phyloP scores from a whole-genome alignment of 495 filamentous ascomycete species.

The Annulohypoxylon nitens region DNA sequence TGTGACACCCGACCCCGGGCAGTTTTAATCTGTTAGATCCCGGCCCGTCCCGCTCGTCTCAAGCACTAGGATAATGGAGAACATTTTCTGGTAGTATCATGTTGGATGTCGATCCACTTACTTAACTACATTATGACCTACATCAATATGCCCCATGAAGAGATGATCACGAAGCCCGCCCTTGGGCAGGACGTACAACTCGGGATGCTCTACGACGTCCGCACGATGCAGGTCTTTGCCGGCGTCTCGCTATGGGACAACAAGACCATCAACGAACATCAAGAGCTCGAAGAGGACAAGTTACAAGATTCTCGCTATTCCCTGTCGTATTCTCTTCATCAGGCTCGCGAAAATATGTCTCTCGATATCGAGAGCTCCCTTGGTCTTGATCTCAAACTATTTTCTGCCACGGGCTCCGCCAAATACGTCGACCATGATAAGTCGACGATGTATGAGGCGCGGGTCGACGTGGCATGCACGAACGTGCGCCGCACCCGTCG shows the following conservation, averaged over 20 bases:
- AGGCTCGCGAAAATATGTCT: background rate
- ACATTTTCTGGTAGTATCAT: no score
- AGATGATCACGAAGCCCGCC: background rate
- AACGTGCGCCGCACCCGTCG: background rate
- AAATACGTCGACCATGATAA: background rate
- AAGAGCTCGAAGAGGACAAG: background rate
- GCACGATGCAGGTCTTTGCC: background rate
- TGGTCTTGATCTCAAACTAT: background rate
- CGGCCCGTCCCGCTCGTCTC: no score
- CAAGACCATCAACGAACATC: background rate
- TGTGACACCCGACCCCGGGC: no score
- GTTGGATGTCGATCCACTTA: no score
- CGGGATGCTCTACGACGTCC: background rate
- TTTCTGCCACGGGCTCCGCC: background rate
- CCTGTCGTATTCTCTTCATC: background rate
- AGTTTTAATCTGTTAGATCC: no score
- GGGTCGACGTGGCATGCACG: background rate
- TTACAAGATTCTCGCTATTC: background rate
- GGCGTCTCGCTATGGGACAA: slow-evolving; percentile 1
- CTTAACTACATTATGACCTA: no score
- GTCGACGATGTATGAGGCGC: background rate
- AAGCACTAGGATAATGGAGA: no score
- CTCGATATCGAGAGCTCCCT: background rate
- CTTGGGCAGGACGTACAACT: background rate
- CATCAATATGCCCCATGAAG: no score